These are phyloP conservation scores for Ilyonectria robusta DNA, from an alignment of 2,329 filamentous ascomycete species.

Conservation along the genomic window DNA sequence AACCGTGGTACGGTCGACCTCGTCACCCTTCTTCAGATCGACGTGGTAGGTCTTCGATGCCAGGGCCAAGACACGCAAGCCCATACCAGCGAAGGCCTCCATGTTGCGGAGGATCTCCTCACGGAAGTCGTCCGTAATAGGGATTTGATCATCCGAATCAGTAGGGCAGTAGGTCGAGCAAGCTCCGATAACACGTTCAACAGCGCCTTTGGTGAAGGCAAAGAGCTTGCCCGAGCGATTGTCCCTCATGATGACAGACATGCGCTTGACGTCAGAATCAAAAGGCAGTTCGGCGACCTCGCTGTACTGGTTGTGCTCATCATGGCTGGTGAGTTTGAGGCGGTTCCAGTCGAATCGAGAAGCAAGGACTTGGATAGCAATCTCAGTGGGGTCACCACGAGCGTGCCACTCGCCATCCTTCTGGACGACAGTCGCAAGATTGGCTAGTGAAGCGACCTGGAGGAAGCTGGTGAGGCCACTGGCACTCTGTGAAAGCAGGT, in stretches of 20 bases:
- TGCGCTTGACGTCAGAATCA: slow-evolving; percentile 82
- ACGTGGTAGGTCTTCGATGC: slow-evolving; percentile 63
- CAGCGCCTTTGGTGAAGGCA: slow-evolving; percentile 77
- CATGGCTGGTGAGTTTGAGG: slow-evolving; percentile 61
- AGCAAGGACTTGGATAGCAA: slow-evolving; percentile 82
- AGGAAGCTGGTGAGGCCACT: slow-evolving; percentile 68
- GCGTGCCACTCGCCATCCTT: slow-evolving; percentile 71
- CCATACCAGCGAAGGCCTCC: slow-evolving; percentile 75
- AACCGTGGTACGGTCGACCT: slow-evolving; percentile 68
- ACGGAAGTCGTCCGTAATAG: slow-evolving; percentile 66
- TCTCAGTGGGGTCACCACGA: slow-evolving; percentile 76
- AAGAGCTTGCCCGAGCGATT: slow-evolving; percentile 56
- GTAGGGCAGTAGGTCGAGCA: slow-evolving; percentile 67
- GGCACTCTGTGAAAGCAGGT: slow-evolving; percentile 59
- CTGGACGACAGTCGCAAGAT: slow-evolving; percentile 74
- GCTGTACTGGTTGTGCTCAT: slow-evolving; percentile 66
- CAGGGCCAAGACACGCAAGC: slow-evolving; percentile 79
- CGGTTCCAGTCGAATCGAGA: slow-evolving; percentile 77
- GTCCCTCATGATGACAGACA: slow-evolving; percentile 78
- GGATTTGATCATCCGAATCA: slow-evolving; percentile 57
- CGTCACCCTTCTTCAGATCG: slow-evolving; percentile 52
- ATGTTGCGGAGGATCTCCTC: slow-evolving; percentile 75
- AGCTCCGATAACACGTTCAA: slow-evolving; percentile 77
- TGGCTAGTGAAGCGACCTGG: slow-evolving; percentile 75
- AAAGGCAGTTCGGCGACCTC: slow-evolving; percentile 80